Percentiles rank a stretch among this genome's conserved stretches.
These are phyloP conservation scores for Biancaea sappan DNA, from an alignment of 306 rosid species.

Conservation along the genomic window DNA sequence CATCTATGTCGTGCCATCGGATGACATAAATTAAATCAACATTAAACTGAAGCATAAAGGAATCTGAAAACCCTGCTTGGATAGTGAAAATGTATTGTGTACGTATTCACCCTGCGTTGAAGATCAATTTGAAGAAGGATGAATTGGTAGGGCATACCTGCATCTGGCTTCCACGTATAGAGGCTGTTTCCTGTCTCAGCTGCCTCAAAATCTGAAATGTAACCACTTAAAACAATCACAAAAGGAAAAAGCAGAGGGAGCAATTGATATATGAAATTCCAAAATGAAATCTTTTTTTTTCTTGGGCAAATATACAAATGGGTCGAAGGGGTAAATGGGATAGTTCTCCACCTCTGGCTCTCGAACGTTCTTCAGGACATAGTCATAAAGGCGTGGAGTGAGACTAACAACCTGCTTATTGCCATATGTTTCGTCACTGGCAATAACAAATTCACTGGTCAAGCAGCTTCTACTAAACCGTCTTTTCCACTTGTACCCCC, in stretches of 20 bases:
- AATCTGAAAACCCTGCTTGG: slow-evolving; percentile 11
- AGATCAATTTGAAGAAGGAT: background rate
- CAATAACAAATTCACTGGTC: slow-evolving; percentile 56
- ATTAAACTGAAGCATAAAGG: background rate
- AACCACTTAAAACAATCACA: slow-evolving; percentile 31
- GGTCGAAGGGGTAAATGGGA: slow-evolving; percentile 13
- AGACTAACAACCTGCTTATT: slow-evolving; percentile 77
- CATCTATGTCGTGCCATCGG: background rate
- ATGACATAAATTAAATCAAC: background rate
- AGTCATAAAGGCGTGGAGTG: slow-evolving; percentile 69
- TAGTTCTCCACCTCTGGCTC: slow-evolving; percentile 79
- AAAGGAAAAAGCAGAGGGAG: slow-evolving; percentile 13
- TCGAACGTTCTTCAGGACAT: slow-evolving; percentile 74
- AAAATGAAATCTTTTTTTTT: background rate
- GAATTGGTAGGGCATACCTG: slow-evolving; percentile 52
- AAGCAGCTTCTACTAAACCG: slow-evolving; percentile 44
- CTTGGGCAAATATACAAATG: background rate
- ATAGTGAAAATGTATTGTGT: slow-evolving; percentile 4
- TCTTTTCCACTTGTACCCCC: slow-evolving; percentile 40
- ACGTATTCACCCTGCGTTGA: background rate
- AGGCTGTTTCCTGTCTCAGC: slow-evolving; percentile 90
- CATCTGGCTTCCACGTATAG: slow-evolving; percentile 87
- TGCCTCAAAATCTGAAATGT: slow-evolving; percentile 71
- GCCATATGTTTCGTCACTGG: slow-evolving; percentile 60
- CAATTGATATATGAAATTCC: background rate